These are phyloP conservation scores for Phytopythium helicoides DNA, from an alignment of 352 stramenopile genomes.

Conservation along the genomic window DNA sequence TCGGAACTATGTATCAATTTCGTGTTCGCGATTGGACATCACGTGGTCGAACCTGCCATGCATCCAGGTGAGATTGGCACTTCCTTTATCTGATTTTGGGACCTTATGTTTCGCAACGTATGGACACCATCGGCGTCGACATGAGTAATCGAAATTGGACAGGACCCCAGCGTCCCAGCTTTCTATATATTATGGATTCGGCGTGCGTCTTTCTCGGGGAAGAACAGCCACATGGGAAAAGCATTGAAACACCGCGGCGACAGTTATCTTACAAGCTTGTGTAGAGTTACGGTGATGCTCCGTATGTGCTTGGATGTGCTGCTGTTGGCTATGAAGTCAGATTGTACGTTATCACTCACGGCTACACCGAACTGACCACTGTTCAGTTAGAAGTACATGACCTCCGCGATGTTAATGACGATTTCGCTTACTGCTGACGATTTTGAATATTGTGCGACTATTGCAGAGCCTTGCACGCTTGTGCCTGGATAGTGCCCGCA, in stretches of 20 bases:
- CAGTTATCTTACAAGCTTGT: conserved; percentile 22
- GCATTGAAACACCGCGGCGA: conserved; percentile 14
- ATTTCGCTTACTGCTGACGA: conserved; percentile 18
- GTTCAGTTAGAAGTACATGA: too few species aligned
- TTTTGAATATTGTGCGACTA: conserved; percentile 24
- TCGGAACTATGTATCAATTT: conserved; percentile 17
- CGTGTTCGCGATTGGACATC: conserved; percentile 9
- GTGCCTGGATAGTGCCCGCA: conserved; percentile 20
- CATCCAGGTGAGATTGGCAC: conserved; percentile 13
- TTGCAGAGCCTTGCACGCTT: conserved; percentile 22
- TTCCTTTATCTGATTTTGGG: conserved; percentile 32
- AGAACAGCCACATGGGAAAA: conserved; percentile 13
- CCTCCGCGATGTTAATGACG: too few species aligned
- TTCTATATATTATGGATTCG: conserved; percentile 19
- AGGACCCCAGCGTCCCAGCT: conserved; percentile 15
- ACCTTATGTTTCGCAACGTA: conserved; percentile 18
- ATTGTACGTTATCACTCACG: conserved; percentile 15
- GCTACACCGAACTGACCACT: background rate
- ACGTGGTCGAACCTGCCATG: conserved; percentile 9
- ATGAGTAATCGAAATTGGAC: conserved; percentile 20
- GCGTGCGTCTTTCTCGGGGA: conserved; percentile 18
- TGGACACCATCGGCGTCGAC: conserved; percentile 15
- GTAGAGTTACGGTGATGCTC: conserved; percentile 26
- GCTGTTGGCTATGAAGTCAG: conserved; percentile 25
- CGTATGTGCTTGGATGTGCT: conserved; percentile 35